phyloP scores from a whole-genome alignment of 108 stramenopile species.

The Cyclotella choctawhatcheeana region DNA sequence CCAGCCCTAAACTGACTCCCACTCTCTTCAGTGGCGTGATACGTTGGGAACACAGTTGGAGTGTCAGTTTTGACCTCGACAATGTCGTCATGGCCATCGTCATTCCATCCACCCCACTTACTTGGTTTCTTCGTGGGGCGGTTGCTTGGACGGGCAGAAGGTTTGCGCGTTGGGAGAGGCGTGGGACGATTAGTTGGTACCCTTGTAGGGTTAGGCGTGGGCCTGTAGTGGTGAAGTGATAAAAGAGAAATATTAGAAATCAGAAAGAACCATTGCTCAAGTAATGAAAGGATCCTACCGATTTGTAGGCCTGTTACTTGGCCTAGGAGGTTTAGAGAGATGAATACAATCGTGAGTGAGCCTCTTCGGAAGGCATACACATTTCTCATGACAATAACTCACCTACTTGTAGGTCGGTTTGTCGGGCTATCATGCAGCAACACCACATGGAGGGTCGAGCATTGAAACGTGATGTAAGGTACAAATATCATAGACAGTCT shows the following conservation, averaged over 20 bases:
- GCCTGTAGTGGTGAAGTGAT: background rate
- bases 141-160: too few species aligned
- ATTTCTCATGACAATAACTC: background rate
- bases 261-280: background rate
- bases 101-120: conserved; percentile 1
- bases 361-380: background rate
- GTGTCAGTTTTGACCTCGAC: background rate
- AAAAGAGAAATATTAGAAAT: too few species aligned
- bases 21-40: background rate
- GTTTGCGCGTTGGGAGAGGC: too few species aligned
- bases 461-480: background rate
- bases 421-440: background rate
- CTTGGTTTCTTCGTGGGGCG: background rate
- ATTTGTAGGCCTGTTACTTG: background rate
- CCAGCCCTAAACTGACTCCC: background rate
- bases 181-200: background rate
- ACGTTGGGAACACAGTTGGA: background rate
- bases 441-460: background rate
- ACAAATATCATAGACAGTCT: background rate
- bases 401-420: background rate
- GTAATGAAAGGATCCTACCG: background rate
- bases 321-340: background rate
- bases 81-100: background rate
- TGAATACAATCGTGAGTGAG: background rate
- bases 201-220: background rate